Evolutionary conservation across 192 early-diverging fungal genomes (phyloP).

Genomic region (Physocladia obscura): DNA sequence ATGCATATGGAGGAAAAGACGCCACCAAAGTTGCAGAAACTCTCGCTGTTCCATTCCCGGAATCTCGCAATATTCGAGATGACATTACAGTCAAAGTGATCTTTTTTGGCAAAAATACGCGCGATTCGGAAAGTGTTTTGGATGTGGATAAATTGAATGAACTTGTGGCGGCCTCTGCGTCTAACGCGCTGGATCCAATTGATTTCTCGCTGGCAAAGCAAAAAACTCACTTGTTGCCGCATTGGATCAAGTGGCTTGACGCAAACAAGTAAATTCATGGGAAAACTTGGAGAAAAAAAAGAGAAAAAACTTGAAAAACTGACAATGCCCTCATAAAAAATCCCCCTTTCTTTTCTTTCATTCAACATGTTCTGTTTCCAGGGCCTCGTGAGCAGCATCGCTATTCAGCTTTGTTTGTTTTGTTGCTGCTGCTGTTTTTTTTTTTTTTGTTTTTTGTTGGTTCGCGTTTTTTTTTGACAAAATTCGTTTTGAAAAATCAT

Average conservation of each 20-base stretch:
- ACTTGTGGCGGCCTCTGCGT: not conserved
- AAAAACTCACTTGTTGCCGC: not conserved
- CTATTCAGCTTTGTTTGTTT: not conserved
- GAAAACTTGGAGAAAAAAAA: too few species aligned
- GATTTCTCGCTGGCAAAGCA: not conserved
- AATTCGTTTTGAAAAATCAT: too few species aligned
- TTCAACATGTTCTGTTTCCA: not conserved
- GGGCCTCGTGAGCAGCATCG: too few species aligned
- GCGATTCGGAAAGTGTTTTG: not conserved
- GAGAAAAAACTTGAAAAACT: not conserved
- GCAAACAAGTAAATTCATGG: not conserved
- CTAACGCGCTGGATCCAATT: not conserved
- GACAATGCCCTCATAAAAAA: too few species aligned
- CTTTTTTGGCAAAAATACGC: not conserved
- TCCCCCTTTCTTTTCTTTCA: not conserved
- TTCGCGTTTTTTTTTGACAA: not conserved
- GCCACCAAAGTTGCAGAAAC: slow-evolving; percentile 25
- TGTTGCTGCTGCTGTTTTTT: not conserved
- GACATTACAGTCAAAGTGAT: slow-evolving; percentile 54
- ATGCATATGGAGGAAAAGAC: slow-evolving; percentile 40
- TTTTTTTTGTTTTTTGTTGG: not conserved
- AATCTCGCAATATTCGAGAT: slow-evolving; percentile 45
- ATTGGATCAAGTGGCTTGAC: slow-evolving; percentile 14
- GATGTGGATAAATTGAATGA: not conserved
- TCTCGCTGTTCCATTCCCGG: too few species aligned